Base-by-base conservation (phyloP, 306 rosid species). In the Nissolia schottii region DNA sequence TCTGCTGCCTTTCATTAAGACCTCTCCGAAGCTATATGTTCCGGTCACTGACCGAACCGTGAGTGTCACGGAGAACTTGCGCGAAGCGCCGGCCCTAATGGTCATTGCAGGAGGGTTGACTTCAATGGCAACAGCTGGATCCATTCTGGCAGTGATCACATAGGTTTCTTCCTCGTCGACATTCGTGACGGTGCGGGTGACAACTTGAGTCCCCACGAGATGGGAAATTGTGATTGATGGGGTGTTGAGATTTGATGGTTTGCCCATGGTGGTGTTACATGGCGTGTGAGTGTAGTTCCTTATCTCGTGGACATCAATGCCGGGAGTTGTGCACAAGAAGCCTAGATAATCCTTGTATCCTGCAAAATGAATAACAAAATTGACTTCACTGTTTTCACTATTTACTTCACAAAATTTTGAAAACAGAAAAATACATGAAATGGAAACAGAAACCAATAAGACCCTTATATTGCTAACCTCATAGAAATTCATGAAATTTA, bases 151-250 rank as follows among this genome's bases (percentile, higher is more conserved):
- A 14, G 91, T 81, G 77, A 92, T 77, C 58, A 63, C 84, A 15
- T 95, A 95, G 77, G 97, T 91, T 84, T 95, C 99, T 84, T 92
- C 92, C 81, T 82, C 96, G 0, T 90, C 99, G 0, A 95, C 97
- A 46, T 89, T 95, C 32, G 92, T 95, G 67, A 92, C 93, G 0
- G 81, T 89, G 67, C 99, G 96, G 9, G 84, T 89, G 31, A 92
- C 87, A 1, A 80, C 85, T 76, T 45, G 87, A 43, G 90, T 85
- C 67, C 90, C 58, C 81, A 89, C 96, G 0, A 95, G 97, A 83
- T 92, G 96, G 79, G 96, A 41, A 55, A 95, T 55, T 9, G 99
- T 80, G 68, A 95, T 92, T 20, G 99, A 95, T 23, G 99, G 99
- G 10, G 85, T 78, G 85, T 95, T 95, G 57, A 95, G 80, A 74